Evolutionary conservation across 2,329 filamentous ascomycete genomes (phyloP), one percentile per base, ranked within the genome.

Genomic region (Botrytis aclada): DNA sequence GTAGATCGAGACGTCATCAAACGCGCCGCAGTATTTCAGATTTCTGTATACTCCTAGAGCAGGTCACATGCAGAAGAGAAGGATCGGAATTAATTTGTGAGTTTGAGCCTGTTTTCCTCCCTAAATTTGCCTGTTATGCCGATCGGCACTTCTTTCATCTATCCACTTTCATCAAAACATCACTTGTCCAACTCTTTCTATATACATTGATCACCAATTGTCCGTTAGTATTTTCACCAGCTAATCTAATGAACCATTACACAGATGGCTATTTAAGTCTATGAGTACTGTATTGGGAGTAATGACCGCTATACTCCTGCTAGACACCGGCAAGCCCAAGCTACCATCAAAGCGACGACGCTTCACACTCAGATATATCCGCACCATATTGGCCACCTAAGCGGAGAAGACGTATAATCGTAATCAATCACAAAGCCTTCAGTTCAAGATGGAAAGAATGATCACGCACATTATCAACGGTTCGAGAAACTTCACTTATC

Each of bases 281-380:
- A 54, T 14, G 25, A 2, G 47, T 54, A 14, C 0, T 0, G 7
- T 6, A 0, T 6, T 54, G 12, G 12, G 16, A n/a, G 25, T n/a
- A 5, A 54, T n/a, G 25, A n/a, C 25, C 47, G 0, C 47, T 54
- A 1, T 2, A 54, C 25, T 54, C 7, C 4, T 25, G 47, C 25
- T 16, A 12, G 4, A 54, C 5, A 16, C 5, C 25, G 6, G 25
- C 25, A 16, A n/a, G 10, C 12, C n/a, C 4, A 12, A 54, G 25
- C 12, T n/a, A n/a, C 12, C 25, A n/a, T 7, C 10, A n/a, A 54
- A n/a, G 16, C 12, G 12, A 16, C 25, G 25, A n/a, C 12, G 12
- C 25, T 54, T 54, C 1, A n/a, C 12, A n/a, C 47, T n/a, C 14
- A n/a, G 25, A 7, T 54, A 16, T 0, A 45, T 22, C 25, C n/a